phyloP scores from a whole-genome alignment of 2,329 filamentous ascomycete species.

The Sporothrix brasiliensis region DNA sequence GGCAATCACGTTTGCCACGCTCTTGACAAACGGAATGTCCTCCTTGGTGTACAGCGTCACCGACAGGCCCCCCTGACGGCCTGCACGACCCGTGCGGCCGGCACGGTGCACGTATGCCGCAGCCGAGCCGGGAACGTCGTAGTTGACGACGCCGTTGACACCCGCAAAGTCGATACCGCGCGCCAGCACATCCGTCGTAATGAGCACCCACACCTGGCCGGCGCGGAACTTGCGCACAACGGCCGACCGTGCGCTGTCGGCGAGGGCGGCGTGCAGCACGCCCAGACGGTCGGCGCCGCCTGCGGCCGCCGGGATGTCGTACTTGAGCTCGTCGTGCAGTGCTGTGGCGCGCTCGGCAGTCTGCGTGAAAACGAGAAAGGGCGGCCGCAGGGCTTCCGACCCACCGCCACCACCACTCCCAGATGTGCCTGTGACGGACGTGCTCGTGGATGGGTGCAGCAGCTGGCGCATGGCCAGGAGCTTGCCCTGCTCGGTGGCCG shows the following conservation, averaged over 20 bases:
- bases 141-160: constrained; percentile 95
- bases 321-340: constrained; percentile 85
- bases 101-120: constrained; percentile 93
- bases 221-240: constrained; percentile 90
- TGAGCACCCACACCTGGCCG: constrained; percentile 93
- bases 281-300: constrained; percentile 84
- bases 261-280: constrained; percentile 84
- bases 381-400: constrained; percentile 67
- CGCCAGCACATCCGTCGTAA: constrained; percentile 91
- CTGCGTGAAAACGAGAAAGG: constrained; percentile 94
- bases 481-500: constrained; percentile 90
- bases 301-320: constrained; percentile 88
- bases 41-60: constrained; percentile 96
- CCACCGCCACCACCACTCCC: constrained; percentile 39
- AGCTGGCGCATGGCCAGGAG: constrained; percentile 88
- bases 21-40: constrained; percentile 85
- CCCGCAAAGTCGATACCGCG: constrained; percentile 94
- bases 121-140: constrained; percentile 90
- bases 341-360: constrained; percentile 89
- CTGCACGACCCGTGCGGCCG: constrained; percentile 86
- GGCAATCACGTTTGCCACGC: constrained; percentile 89
- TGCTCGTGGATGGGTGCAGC: constrained; percentile 68
- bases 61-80: constrained; percentile 81
- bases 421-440: constrained; percentile 41
- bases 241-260: constrained; percentile 70